phyloP scores from a whole-genome alignment of 1,284 basidiomycete genomes.

The Schizophyllum commune region DNA sequence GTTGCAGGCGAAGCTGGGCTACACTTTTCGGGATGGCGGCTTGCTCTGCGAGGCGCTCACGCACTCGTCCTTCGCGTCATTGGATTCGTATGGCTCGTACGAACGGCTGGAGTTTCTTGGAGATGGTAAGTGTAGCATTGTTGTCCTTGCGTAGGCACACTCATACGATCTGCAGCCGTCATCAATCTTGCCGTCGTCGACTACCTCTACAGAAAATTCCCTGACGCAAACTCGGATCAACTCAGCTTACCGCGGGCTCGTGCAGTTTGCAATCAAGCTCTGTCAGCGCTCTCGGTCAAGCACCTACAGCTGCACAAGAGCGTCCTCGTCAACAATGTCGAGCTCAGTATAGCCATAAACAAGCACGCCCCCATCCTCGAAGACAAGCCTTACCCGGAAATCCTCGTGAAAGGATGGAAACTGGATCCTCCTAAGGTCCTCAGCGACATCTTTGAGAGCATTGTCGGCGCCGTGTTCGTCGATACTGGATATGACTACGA shows the following conservation, averaged over 20 bases:
- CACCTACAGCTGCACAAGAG: slow-evolving; percentile 62
- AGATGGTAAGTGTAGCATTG: slow-evolving; percentile 54
- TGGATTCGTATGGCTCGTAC: slow-evolving; percentile 54
- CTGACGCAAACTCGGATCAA: slow-evolving; percentile 63
- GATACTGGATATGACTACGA: slow-evolving; percentile 73
- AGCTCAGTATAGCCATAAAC: slow-evolving; percentile 56
- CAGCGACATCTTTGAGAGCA: slow-evolving; percentile 73
- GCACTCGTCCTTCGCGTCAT: slow-evolving; percentile 64
- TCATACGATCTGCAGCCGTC: slow-evolving; percentile 40
- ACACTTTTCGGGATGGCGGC: slow-evolving; percentile 55
- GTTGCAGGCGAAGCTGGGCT: slow-evolving; percentile 61
- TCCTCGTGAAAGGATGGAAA: slow-evolving; percentile 65
- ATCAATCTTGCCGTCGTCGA: slow-evolving; percentile 67
- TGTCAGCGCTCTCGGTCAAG: slow-evolving; percentile 62
- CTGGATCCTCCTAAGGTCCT: slow-evolving; percentile 78
- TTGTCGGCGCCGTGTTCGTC: slow-evolving; percentile 78
- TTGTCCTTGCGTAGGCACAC: slow-evolving; percentile 2
- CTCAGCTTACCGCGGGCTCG: slow-evolving; percentile 64
- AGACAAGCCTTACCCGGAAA: slow-evolving; percentile 45
- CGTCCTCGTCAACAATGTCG: slow-evolving; percentile 62
- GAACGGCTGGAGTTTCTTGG: slow-evolving; percentile 82
- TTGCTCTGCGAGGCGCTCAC: slow-evolving; percentile 72
- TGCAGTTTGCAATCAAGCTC: slow-evolving; percentile 66
- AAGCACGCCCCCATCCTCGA: slow-evolving; percentile 54
- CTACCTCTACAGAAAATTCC: slow-evolving; percentile 67